Evolutionary conservation across 2,329 filamentous ascomycete genomes (phyloP).

Genomic region (Penicillium sp.): DNA sequence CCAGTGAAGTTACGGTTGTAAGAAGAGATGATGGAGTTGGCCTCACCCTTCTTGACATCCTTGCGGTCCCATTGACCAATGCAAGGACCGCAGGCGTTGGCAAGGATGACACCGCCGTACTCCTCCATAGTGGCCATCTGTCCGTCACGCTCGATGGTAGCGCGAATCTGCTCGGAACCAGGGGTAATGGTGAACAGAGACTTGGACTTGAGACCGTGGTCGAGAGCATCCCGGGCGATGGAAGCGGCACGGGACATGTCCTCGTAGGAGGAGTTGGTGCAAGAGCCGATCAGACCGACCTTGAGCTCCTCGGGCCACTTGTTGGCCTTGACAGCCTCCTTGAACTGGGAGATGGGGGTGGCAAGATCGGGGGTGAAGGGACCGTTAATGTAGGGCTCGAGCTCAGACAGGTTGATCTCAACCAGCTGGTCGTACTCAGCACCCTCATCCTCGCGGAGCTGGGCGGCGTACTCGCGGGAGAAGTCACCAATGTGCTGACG

Average conservation of each 20-base stretch:
- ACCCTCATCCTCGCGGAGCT: slow-evolving; percentile 73
- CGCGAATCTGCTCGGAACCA: slow-evolving; percentile 93
- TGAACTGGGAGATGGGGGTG: slow-evolving; percentile 88
- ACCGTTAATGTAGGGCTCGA: slow-evolving; percentile 96
- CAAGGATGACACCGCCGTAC: slow-evolving; percentile 85
- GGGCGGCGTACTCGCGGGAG: slow-evolving; percentile 61
- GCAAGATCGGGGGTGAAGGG: slow-evolving; percentile 96
- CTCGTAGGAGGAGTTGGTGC: slow-evolving; percentile 98
- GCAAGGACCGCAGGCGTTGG: slow-evolving; percentile 92
- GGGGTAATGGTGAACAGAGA: slow-evolving; percentile 95
- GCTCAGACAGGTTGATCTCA: slow-evolving; percentile 82
- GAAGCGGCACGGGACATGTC: slow-evolving; percentile 97
- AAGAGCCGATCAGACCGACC: slow-evolving; percentile 93
- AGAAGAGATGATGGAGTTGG: slow-evolving; percentile 96
- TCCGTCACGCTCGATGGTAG: slow-evolving; percentile 86
- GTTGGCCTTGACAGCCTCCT: slow-evolving; percentile 78
- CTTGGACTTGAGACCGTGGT: slow-evolving; percentile 86
- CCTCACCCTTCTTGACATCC: slow-evolving; percentile 91
- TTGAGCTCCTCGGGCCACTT: slow-evolving; percentile 90
- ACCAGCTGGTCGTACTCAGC: slow-evolving; percentile 91
- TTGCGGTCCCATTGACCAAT: slow-evolving; percentile 94
- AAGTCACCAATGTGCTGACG: slow-evolving; percentile 70
- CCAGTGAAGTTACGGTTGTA: slow-evolving; percentile 99
- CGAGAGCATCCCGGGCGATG: slow-evolving; percentile 85
- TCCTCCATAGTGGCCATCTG: slow-evolving; percentile 83